phyloP scores from a whole-genome alignment of 2,329 filamentous ascomycete species.

The Harringtonia lauricola region DNA sequence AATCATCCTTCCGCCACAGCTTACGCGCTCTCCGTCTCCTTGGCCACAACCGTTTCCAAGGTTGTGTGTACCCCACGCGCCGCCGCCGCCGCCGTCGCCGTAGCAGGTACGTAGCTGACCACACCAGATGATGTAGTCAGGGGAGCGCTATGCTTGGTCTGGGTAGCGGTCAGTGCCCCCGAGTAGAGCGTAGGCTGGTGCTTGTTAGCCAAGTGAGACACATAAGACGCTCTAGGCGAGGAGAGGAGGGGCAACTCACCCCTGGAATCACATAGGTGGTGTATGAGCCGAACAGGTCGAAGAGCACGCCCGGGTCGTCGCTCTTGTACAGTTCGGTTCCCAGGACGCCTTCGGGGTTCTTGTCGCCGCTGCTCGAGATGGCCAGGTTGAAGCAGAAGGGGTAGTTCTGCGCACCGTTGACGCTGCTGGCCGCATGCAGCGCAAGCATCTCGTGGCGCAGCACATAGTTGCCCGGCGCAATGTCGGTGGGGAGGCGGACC shows the following conservation, averaged over 20 bases:
- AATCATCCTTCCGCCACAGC: no score
- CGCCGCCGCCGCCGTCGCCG: no score
- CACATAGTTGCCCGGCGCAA: slow-evolving; percentile 38
- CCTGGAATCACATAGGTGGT: slow-evolving; percentile 6
- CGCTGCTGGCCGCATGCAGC: slow-evolving; percentile 10
- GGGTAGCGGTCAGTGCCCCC: slow-evolving; percentile 15
- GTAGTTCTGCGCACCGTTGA: slow-evolving; percentile 13
- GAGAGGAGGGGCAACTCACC: neutral
- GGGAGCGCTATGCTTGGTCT: slow-evolving; percentile 15
- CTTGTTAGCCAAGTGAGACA: neutral
- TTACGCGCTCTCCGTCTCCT: no score
- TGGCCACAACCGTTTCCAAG: no score
- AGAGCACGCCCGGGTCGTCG: slow-evolving; percentile 11
- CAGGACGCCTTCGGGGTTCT: slow-evolving; percentile 8
- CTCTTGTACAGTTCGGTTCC: slow-evolving; percentile 9
- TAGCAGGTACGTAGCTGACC: no score
- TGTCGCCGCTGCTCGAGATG: slow-evolving; percentile 8
- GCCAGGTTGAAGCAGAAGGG: slow-evolving; percentile 11
- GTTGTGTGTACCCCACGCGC: no score
- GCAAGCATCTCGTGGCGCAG: slow-evolving; percentile 39
- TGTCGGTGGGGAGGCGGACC: slow-evolving; percentile 31
- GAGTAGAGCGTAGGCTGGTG: slow-evolving; percentile 16
- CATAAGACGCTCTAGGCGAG: no score
- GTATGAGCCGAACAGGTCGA: slow-evolving; percentile 11
- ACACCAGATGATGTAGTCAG: slow-evolving; percentile 17